These are phyloP conservation scores for Collybiopsis confluens DNA, from an alignment of 768 basidiomycete species.

Conservation along the genomic window DNA sequence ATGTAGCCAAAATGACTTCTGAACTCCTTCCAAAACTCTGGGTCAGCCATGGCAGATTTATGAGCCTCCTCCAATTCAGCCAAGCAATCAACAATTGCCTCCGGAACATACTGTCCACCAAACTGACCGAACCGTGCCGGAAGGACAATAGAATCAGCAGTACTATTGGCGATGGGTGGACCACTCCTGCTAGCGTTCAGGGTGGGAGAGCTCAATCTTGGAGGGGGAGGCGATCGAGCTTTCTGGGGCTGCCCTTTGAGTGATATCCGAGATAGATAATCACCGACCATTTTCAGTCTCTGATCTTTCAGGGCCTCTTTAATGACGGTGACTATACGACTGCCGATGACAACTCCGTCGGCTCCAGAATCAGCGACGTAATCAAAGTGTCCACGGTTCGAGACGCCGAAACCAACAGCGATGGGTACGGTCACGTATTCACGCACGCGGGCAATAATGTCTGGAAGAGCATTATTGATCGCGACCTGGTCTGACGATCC, in stretches of 20 bases:
- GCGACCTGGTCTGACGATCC: slow-evolving; percentile 76
- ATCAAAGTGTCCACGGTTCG: slow-evolving; percentile 86
- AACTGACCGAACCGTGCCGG: slow-evolving; percentile 91
- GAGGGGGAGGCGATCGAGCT: slow-evolving; percentile 26
- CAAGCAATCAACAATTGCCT: slow-evolving; percentile 90
- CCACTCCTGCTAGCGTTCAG: slow-evolving; percentile 26
- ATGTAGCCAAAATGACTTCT: slow-evolving; percentile 87
- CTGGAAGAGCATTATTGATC: slow-evolving; percentile 75
- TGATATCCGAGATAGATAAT: slow-evolving; percentile 72
- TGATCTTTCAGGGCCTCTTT: slow-evolving; percentile 52
- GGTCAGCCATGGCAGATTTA: slow-evolving; percentile 80
- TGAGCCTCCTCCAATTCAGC: slow-evolving; percentile 90
- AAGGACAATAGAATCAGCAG: slow-evolving; percentile 42
- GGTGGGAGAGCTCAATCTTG: slow-evolving; percentile 20
- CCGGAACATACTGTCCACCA: slow-evolving; percentile 97
- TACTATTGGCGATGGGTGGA: slow-evolving; percentile 22
- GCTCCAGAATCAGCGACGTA: slow-evolving; percentile 83
- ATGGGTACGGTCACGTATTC: slow-evolving; percentile 76
- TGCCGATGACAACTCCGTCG: slow-evolving; percentile 93
- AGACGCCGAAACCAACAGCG: slow-evolving; percentile 96
- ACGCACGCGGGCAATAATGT: slow-evolving; percentile 80
- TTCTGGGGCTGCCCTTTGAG: slow-evolving; percentile 34
- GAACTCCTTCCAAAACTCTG: slow-evolving; percentile 90
- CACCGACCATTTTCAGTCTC: slow-evolving; percentile 53
- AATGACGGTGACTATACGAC: slow-evolving; percentile 77